Percentiles rank a stretch among this genome's conserved stretches.
phyloP scores from a whole-genome alignment of 306 rosid species.

The Quercus wislizeni region DNA sequence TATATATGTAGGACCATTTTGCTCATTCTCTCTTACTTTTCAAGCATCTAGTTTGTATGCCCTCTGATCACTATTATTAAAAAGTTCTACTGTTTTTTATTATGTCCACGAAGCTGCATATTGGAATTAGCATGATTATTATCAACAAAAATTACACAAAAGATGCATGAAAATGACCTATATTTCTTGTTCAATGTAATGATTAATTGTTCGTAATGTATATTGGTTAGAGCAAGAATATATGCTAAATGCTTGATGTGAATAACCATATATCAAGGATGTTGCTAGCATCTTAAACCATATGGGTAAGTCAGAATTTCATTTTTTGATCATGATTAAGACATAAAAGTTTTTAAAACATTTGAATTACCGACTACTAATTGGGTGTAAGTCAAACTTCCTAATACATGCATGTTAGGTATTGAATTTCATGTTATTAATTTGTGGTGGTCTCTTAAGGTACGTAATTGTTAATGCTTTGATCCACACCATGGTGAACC shows the following conservation, averaged over 20 bases:
- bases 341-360: no score
- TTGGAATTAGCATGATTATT: not conserved
- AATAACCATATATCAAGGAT: no score
- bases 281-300: not conserved
- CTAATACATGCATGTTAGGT: no score
- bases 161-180: not conserved
- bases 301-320: not conserved
- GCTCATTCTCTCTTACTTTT: not conserved
- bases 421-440: no score
- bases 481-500: no score
- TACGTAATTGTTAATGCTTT: no score
- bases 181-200: not conserved
- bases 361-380: no score
- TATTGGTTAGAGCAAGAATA: not conserved
- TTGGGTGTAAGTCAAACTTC: no score
- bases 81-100: not conserved
- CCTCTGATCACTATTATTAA: no score
- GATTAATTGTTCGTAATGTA: not conserved
- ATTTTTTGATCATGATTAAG: not conserved
- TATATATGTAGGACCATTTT: not conserved
- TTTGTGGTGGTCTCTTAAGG: no score
- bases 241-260: not conserved
- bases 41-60: no score
- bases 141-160: not conserved
- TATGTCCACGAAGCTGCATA: not conserved